Evolutionary conservation across 2,329 filamentous ascomycete species (phyloP).

Genomic region (Neopestalotiopsis sp.): DNA sequence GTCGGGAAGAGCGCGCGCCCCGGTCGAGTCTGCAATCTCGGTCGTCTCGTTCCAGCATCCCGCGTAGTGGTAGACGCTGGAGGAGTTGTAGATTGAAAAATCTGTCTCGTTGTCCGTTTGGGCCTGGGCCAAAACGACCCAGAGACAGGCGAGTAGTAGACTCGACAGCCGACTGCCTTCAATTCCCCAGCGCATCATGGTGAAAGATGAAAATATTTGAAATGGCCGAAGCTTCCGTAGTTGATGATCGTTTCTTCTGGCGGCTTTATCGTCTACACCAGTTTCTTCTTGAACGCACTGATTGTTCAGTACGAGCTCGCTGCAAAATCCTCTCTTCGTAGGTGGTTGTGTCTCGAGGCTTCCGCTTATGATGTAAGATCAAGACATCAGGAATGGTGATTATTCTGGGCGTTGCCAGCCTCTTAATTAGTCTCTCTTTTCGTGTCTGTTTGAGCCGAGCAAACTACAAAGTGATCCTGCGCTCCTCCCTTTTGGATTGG

Average conservation of each 20-base stretch:
- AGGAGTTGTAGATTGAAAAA: conserved; percentile 39
- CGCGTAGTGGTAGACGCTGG: conserved; percentile 52
- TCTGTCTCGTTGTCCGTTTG: conserved; percentile 2
- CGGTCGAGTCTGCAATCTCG: conserved; percentile 45
- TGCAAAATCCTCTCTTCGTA: too few relatives aligned
- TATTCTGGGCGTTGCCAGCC: too few relatives aligned
- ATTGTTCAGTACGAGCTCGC: too few relatives aligned
- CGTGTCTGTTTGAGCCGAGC: not conserved
- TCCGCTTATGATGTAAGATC: not conserved
- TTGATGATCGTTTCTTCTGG: too few relatives aligned
- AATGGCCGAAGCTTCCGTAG: too few relatives aligned
- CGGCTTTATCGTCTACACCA: too few relatives aligned
- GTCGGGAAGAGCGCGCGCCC: conserved; percentile 50
- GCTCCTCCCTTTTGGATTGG: not conserved
- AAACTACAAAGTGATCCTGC: not conserved
- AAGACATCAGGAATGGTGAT: not conserved
- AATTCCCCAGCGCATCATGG: not conserved
- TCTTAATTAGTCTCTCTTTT: too few relatives aligned
- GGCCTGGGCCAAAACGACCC: not conserved
- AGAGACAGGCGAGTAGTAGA: conserved; percentile 9
- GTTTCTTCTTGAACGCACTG: too few relatives aligned
- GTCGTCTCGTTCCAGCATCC: conserved; percentile 66
- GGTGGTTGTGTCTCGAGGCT: too few relatives aligned
- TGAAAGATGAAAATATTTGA: not conserved
- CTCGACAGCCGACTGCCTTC: not conserved